These are phyloP conservation scores for Parietichytrium sp. DNA, from an alignment of 108 stramenopile species.

Conservation along the genomic window DNA sequence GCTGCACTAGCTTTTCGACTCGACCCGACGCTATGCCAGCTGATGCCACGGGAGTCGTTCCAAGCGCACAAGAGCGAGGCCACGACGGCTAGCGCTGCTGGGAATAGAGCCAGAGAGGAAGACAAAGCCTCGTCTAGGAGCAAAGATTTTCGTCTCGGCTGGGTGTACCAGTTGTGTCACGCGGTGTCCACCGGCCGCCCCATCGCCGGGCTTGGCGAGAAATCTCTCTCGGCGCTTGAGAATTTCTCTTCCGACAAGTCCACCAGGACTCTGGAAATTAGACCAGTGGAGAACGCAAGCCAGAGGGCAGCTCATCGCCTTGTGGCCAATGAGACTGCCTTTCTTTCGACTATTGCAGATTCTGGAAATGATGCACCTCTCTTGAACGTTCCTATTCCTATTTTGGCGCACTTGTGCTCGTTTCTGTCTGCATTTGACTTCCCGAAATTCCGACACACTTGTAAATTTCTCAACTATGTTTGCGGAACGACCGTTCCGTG, in stretches of 20 bases:
- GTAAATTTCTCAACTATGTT: neutral
- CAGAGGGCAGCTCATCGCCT: conserved; percentile 16
- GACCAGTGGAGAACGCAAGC: neutral
- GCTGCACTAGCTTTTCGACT: neutral
- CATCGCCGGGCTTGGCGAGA: neutral
- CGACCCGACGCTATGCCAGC: neutral
- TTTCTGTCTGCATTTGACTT: neutral
- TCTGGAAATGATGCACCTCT: neutral
- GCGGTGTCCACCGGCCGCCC: neutral
- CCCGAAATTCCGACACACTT: neutral
- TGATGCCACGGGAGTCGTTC: neutral
- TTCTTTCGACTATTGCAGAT: neutral
- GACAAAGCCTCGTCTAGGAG: conserved; percentile 16
- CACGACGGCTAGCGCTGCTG: too few species aligned
- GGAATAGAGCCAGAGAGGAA: neutral
- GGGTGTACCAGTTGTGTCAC: neutral
- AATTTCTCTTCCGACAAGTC: neutral
- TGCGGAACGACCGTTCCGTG: neutral
- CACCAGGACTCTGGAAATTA: neutral
- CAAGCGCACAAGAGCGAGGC: too few species aligned
- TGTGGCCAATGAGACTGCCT: neutral
- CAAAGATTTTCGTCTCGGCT: neutral
- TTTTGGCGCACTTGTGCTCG: neutral
- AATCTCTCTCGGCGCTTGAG: neutral
- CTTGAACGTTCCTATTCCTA: neutral